Percentiles rank a stretch among this genome's conserved stretches.
phyloP scores from a whole-genome alignment of 352 stramenopile species.

The Peronospora tabacina region DNA sequence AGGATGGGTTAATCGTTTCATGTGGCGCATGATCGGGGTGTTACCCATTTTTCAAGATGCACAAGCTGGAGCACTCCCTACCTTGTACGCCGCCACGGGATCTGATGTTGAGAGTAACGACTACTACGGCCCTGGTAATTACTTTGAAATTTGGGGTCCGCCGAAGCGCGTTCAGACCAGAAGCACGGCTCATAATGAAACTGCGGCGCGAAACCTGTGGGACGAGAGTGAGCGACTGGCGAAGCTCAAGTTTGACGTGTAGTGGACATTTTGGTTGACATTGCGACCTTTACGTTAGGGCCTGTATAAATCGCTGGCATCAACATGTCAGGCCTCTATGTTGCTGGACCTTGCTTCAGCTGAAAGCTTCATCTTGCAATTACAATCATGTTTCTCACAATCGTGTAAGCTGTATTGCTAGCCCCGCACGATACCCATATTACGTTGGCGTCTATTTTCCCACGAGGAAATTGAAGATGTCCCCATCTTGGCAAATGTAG shows the following conservation, averaged over 20 bases:
- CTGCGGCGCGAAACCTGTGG: slow-evolving; percentile 18
- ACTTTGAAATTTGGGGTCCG: slow-evolving; percentile 24
- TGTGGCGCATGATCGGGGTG: slow-evolving; percentile 2
- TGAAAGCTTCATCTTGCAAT: background rate
- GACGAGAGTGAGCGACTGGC: slow-evolving; percentile 25
- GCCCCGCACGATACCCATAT: background rate
- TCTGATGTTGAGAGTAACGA: slow-evolving; percentile 27
- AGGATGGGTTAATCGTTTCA: slow-evolving; percentile 4
- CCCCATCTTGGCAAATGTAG: slow-evolving; percentile 96
- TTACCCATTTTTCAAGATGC: slow-evolving; percentile 16
- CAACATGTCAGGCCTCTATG: background rate
- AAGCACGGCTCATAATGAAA: slow-evolving; percentile 7
- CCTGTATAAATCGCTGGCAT: background rate
- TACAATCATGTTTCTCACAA: background rate
- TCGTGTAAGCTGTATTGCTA: background rate
- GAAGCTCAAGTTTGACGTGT: slow-evolving; percentile 18
- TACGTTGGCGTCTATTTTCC: slow-evolving; percentile 32
- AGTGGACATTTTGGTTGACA: background rate
- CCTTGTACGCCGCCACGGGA: slow-evolving; percentile 34
- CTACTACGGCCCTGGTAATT: slow-evolving; percentile 40
- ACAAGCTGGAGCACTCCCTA: slow-evolving; percentile 28
- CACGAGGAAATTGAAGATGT: slow-evolving; percentile 97
- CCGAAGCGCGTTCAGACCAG: slow-evolving; percentile 23
- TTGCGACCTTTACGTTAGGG: too few species aligned
- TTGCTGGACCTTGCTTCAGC: background rate